Evolutionary conservation across 352 stramenopile species (phyloP), one percentile per base, ranked within the genome.

Genomic region (Detonula confervacea): DNA sequence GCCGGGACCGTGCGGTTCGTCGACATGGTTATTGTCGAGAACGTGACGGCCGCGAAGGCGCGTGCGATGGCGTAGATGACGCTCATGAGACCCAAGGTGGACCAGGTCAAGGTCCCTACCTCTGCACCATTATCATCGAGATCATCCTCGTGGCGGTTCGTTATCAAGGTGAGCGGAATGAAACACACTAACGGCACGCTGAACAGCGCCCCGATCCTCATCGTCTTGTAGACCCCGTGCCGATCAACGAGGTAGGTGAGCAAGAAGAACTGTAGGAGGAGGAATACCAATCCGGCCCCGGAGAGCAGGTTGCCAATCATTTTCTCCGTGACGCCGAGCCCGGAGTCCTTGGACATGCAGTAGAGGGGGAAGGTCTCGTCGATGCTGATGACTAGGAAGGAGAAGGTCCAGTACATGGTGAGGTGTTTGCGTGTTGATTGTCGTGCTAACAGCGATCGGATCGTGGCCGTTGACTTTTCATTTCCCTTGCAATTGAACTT

Each of bases 321-420:
- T 44, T 73, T 71, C 70, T 89, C 82, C 35, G 67, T 52, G 9
- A 89, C 46, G 24, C 42, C 77, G 33, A 89, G 66, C 11, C 82
- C 82, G 64, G 39, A 66, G 8, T 30, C 2, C 25, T 59, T 49
- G 18, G 78, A 87, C 11, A 89, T 84, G 51, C 78, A 86, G 68
- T 77, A 89, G 0, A 89, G 52, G 12, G 82, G 82, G 65, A 89
- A 87, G 9, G 49, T 24, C 76, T 89, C 82, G 60, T 78, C 70
- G 5, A 87, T 25, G 8, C n/a, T 47, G 16, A 86, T 46, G n/a
- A 56, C 47, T 1, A 83, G 44, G 69, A 89, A 89, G 0, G 70
- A 76, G 30, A 75, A 84, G 0, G 64, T 29, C 78, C 82, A 87
- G 54, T 87, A 84, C 24, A 56, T 39, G 11, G 71, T 27, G 0